A percentile compares a stretch with the other conserved stretches of the same genome.
Conservation (phyloP, 2,329 filamentous ascomycete genomes). For the Cytospora leucostoma region DNA sequence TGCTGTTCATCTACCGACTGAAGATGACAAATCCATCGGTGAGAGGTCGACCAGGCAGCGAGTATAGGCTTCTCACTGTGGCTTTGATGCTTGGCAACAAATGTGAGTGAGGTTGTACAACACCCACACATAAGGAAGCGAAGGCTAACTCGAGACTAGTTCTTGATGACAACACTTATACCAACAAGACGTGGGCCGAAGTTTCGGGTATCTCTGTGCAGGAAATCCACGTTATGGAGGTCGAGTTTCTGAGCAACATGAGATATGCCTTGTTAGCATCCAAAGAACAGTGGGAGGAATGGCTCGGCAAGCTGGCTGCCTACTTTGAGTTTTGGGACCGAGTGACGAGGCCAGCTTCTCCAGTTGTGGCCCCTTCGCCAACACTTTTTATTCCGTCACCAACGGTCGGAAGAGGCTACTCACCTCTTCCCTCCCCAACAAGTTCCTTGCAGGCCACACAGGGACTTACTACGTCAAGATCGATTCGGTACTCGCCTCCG, state of each 20-base stretch:
- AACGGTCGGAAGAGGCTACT: slow-evolving; percentile 41
- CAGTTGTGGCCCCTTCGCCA: slow-evolving; percentile 47
- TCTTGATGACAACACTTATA: slow-evolving; percentile 97
- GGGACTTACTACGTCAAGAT: slow-evolving; percentile 35
- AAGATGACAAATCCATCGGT: slow-evolving; percentile 89
- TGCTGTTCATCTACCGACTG: slow-evolving; percentile 90
- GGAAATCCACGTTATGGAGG: slow-evolving; percentile 99
- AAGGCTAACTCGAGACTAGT: slow-evolving; percentile 50
- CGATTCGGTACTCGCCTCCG: slow-evolving; percentile 41
- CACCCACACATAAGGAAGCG: slow-evolving; percentile 23
- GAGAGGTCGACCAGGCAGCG: slow-evolving; percentile 88
- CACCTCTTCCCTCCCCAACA: slow-evolving; percentile 55
- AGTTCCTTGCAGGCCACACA: slow-evolving; percentile 39
- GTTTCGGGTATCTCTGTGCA: slow-evolving; percentile 91
- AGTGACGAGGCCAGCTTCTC: slow-evolving; percentile 49
- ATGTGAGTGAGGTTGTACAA: slow-evolving; percentile 55
- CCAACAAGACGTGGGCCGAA: slow-evolving; percentile 99
- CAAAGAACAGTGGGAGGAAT: slow-evolving; percentile 80
- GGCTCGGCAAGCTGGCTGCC: slow-evolving; percentile 79
- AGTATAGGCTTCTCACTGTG: slow-evolving; percentile 89
- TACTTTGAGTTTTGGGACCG: slow-evolving; percentile 83
- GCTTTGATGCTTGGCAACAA: slow-evolving; percentile 98
- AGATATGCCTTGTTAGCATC: slow-evolving; percentile 89
- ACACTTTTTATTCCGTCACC: slow-evolving; percentile 47
- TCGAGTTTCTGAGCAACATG: slow-evolving; percentile 99